Evolutionary conservation across 768 basidiomycete species (phyloP), one percentile per base, ranked within the genome.

Genomic region (Tephrocybe sp.): DNA sequence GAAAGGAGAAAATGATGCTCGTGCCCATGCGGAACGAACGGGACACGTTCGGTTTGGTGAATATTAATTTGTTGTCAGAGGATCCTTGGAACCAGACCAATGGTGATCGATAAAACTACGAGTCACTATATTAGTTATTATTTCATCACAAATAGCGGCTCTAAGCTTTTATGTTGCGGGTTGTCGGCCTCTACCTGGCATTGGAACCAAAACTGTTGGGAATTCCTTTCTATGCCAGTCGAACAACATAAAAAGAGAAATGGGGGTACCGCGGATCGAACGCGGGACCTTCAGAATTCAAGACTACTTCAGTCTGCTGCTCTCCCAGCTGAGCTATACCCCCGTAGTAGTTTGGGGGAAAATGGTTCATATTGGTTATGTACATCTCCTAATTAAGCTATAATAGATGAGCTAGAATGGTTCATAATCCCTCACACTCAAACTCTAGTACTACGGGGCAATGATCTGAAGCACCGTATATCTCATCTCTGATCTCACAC

Each of bases 1-100:
- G 56, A 95, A 87, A 58, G 96, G 96, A 27, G 95, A 98, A 73
- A 98, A 94, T 61, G 94, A 85, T 52, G 96, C 96, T 1, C 81
- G 90, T 28, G 79, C 80, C 39, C 96, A 98, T 64, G 96, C 96
- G 4, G 79, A 80, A 59, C 74, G 83, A 66, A 97, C 93, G 1
- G 92, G 95, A 0, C 95, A 97, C 68, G 78, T 79, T 16, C 74
- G 76, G 34, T 95, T 95, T 57, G 91, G 90, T 54, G 92, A 92
- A 63, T 93, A 86, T 63, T 89, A 32, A 40, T 45, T 22, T 36
- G n/a, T 37, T 3, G 43, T 49, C 46, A 44, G 35, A 41, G 54
- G 48, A 44, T 30, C 28, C 28, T 30, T 30, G 12, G 28, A 30
- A 30, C n/a, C n/a, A n/a, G n/a, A n/a, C n/a, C n/a, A n/a, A n/a